Conservation (phyloP, 78 protist species). For the Monocercomonoides exilis region DNA sequence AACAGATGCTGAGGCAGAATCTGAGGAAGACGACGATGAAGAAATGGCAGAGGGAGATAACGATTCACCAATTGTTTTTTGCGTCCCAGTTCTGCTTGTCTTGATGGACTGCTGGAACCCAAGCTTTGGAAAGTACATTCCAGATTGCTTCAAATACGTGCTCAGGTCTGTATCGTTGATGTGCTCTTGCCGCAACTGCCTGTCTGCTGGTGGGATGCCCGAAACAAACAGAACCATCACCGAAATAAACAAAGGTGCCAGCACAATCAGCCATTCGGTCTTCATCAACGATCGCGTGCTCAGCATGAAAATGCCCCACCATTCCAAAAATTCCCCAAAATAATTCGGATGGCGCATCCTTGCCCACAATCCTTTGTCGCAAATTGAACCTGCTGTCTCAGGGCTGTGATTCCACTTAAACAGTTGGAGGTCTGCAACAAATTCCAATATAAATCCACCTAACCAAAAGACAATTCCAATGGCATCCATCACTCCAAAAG, state of each 20-base stretch:
- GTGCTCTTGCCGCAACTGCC: background rate
- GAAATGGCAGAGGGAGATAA: too few species aligned
- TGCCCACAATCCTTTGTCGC: background rate
- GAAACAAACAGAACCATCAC: background rate
- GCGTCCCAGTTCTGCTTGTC: too few species aligned
- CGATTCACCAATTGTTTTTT: too few species aligned
- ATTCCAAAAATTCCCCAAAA: background rate
- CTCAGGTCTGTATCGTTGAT: background rate
- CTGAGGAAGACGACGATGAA: too few species aligned
- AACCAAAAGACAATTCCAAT: background rate
- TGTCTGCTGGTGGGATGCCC: background rate
- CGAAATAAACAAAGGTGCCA: background rate
- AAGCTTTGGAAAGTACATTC: background rate
- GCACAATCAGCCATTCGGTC: background rate
- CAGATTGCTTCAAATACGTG: background rate
- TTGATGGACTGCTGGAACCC: too few species aligned
- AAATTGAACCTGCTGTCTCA: background rate
- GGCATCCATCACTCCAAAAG: background rate
- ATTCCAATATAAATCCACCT: background rate
- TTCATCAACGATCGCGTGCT: background rate
- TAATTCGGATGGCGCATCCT: background rate
- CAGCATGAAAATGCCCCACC: background rate
- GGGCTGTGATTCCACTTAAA: background rate
- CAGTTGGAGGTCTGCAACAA: background rate
- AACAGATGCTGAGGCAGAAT: too few species aligned